Conservation (phyloP, 225 moss, liverwort and hornwort genomes). For the Physcomitrellopsis africana region DNA sequence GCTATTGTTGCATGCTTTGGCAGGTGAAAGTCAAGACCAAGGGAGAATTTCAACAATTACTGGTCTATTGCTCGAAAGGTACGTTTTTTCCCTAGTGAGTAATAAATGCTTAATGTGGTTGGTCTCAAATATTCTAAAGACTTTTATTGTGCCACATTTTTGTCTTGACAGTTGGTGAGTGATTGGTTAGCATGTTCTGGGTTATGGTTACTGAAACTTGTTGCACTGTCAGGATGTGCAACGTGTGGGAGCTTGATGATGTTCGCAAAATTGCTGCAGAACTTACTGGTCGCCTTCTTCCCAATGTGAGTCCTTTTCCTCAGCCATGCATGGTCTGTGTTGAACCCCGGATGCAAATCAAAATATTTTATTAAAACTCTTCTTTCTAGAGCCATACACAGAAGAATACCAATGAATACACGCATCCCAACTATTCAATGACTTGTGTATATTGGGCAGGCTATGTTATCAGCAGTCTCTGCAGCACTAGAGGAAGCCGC, state of each 20-base stretch:
- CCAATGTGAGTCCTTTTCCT: conserved; percentile 58
- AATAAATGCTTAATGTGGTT: conserved; percentile 18
- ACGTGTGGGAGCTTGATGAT: conserved; percentile 88
- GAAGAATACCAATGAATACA: conserved; percentile 10
- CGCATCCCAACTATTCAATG: conserved; percentile 23
- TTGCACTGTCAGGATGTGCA: conserved; percentile 61
- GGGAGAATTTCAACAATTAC: conserved; percentile 35
- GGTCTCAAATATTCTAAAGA: conserved; percentile 9
- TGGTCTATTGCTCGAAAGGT: conserved; percentile 77
- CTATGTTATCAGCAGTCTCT: conserved; percentile 70
- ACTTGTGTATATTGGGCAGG: conserved; percentile 49
- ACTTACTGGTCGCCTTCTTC: conserved; percentile 88
- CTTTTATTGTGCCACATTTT: not conserved
- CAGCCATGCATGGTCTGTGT: conserved; percentile 11
- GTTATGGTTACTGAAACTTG: conserved; percentile 19
- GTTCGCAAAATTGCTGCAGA: conserved; percentile 97
- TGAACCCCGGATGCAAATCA: conserved; percentile 12
- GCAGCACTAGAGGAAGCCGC: conserved; percentile 63
- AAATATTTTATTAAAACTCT: not conserved
- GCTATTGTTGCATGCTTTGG: conserved; percentile 32
- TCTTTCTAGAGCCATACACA: not conserved
- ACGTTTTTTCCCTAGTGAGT: conserved; percentile 3
- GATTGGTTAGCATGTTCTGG: not conserved
- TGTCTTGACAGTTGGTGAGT: conserved; percentile 18
- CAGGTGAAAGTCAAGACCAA: conserved; percentile 35